Conservation (phyloP, 768 basidiomycete species). For the Stropharia rugosoannulata region DNA sequence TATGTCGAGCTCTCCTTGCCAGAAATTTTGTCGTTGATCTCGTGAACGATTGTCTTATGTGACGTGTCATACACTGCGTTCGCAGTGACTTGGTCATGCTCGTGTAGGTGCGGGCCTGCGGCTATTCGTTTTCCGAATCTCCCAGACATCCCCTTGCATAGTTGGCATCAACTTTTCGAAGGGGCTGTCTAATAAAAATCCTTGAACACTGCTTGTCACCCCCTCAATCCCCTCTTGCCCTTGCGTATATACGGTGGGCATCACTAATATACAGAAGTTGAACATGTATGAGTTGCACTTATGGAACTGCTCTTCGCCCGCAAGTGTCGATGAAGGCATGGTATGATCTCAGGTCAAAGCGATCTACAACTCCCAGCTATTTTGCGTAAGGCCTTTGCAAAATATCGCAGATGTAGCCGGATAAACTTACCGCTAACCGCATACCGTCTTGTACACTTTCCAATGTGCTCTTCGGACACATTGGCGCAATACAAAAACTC, state of each 20-base stretch:
- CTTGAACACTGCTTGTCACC: slow-evolving; percentile 23
- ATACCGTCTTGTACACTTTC: neutral
- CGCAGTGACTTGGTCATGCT: slow-evolving; percentile 12
- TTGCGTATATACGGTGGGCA: no score
- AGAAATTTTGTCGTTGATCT: slow-evolving; percentile 30
- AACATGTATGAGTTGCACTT: no score
- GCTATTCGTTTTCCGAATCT: slow-evolving; percentile 20
- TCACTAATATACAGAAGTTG: no score
- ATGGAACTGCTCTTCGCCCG: no score
- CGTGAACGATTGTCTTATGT: slow-evolving; percentile 11
- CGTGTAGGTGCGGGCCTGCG: slow-evolving; percentile 21
- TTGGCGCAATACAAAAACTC: neutral
- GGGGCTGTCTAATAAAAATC: slow-evolving; percentile 21
- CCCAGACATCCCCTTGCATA: slow-evolving; percentile 3
- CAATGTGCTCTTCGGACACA: neutral
- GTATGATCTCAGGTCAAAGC: neutral
- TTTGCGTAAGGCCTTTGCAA: no score
- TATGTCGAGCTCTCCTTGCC: slow-evolving; percentile 15
- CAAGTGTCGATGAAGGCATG: neutral
- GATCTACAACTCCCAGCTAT: no score
- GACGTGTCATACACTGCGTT: slow-evolving; percentile 10
- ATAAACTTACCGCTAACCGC: neutral
- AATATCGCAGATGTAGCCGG: no score
- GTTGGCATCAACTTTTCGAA: slow-evolving; percentile 8
- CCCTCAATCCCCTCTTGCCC: no score